These are phyloP conservation scores for Rhizopus microsporus DNA, from an alignment of 371 early-diverging fungal genomes.

Conservation along the genomic window DNA sequence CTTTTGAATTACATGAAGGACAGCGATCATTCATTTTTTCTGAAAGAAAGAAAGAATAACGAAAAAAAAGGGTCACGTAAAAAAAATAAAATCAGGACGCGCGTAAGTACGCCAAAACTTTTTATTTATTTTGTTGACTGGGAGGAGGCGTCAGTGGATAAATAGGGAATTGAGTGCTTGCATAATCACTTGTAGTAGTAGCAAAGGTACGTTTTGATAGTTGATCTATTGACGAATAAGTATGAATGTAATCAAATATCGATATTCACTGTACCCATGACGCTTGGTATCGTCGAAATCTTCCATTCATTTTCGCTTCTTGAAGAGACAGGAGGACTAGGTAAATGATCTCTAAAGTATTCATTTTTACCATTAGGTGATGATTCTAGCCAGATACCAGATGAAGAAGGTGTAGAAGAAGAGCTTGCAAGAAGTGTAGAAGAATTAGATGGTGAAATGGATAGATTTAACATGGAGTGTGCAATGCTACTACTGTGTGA, in stretches of 20 bases:
- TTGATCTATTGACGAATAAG: slow-evolving; percentile 24
- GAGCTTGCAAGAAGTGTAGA: slow-evolving; percentile 29
- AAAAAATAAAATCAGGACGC: not conserved
- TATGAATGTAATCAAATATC: not conserved
- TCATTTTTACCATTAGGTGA: slow-evolving; percentile 10
- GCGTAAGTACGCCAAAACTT: not conserved
- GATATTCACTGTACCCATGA: slow-evolving; percentile 34
- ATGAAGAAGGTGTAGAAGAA: slow-evolving; percentile 29
- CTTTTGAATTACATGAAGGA: slow-evolving; percentile 1
- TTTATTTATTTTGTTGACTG: slow-evolving; percentile 1
- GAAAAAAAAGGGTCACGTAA: not conserved
- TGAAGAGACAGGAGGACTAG: slow-evolving; percentile 20
- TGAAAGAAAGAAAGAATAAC: not conserved
- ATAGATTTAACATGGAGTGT: slow-evolving; percentile 47
- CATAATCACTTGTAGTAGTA: slow-evolving; percentile 23
- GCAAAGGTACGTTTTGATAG: slow-evolving; percentile 35
- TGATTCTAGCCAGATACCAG: slow-evolving; percentile 8
- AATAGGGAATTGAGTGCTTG: slow-evolving; percentile 29
- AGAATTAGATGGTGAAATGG: slow-evolving; percentile 35
- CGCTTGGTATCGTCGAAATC: slow-evolving; percentile 37
- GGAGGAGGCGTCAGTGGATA: slow-evolving; percentile 36
- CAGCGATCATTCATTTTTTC: not conserved
- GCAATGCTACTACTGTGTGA: slow-evolving; percentile 26
- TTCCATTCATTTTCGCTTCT: slow-evolving; percentile 27
- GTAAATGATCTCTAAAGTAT: slow-evolving; percentile 6